Conservation (phyloP, 805 yeast genomes). For the Teunomyces atbi region DNA sequence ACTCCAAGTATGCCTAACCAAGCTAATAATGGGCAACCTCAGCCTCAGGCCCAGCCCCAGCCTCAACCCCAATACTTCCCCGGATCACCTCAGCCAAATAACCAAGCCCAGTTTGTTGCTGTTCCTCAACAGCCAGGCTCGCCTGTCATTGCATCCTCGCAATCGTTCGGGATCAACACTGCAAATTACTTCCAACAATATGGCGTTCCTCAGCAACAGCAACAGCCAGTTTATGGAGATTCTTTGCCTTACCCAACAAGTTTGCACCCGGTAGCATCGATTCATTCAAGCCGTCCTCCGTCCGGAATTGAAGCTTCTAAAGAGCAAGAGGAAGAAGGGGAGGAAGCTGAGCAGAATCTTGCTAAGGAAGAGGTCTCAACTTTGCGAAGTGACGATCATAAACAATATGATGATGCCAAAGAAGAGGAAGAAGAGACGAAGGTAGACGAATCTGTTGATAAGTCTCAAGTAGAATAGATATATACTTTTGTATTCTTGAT, state of each 20-base stretch:
- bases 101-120: conserved; percentile 11
- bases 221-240: conserved; percentile 9
- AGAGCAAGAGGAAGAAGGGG: background rate
- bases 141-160: conserved; percentile 5
- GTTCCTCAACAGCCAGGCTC: conserved; percentile 8
- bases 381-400: conserved; percentile 9
- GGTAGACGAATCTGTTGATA: conserved; percentile 1
- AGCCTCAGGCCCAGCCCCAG: conserved; percentile 16
- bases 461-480: conserved; percentile 1
- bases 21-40: conserved; percentile 6
- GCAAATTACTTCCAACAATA: conserved; percentile 17
- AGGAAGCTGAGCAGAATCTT: background rate
- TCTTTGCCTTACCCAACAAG: conserved; percentile 17
- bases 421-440: background rate
- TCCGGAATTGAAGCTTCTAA: background rate
- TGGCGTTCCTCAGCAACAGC: conserved; percentile 10
- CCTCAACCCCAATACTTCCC: conserved; percentile 42
- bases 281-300: conserved; percentile 1
- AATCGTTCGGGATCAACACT: conserved; percentile 14
- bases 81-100: conserved; percentile 26
- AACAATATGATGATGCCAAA: background rate
- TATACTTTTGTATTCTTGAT: background rate
- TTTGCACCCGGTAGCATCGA: conserved; percentile 10
- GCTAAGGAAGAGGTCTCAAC: conserved; percentile 13
- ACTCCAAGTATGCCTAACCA: conserved; percentile 33